A percentile compares a stretch with the other conserved stretches of the same genome.
Conservation (phyloP, 2,329 filamentous ascomycete genomes). For the Neopestalotiopsis rosae region DNA sequence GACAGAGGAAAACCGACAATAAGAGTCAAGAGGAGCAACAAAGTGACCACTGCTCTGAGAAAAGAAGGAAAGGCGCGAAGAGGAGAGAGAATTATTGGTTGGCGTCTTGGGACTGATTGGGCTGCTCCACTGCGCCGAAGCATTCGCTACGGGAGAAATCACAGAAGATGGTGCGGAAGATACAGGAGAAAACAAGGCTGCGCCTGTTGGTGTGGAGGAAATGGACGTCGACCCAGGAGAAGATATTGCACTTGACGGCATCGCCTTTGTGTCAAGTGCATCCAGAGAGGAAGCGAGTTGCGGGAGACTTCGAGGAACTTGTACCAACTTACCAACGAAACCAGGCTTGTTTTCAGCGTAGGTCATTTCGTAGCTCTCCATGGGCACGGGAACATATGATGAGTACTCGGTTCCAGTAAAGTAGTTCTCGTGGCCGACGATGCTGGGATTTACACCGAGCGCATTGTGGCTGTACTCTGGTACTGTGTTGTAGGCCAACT, state of each 20-base stretch:
- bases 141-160: slow-evolving; percentile 36
- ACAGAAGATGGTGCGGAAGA: slow-evolving; percentile 34
- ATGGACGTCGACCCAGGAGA: slow-evolving; percentile 33
- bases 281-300: slow-evolving; percentile 23
- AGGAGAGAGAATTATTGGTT: slow-evolving; percentile 26
- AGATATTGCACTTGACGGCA: slow-evolving; percentile 26
- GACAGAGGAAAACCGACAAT: slow-evolving; percentile 57
- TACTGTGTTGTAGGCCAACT: slow-evolving; percentile 52
- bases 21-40: slow-evolving; percentile 55
- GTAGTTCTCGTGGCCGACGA: slow-evolving; percentile 63
- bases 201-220: slow-evolving; percentile 34
- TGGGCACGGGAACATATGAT: slow-evolving; percentile 50
- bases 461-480: slow-evolving; percentile 62
- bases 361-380: slow-evolving; percentile 56
- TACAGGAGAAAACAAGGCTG: slow-evolving; percentile 36
- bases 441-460: slow-evolving; percentile 66
- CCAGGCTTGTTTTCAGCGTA: slow-evolving; percentile 53
- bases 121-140: slow-evolving; percentile 32
- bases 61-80: slow-evolving; percentile 49
- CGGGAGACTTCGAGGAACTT: slow-evolving; percentile 38
- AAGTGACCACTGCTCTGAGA: slow-evolving; percentile 59
- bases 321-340: slow-evolving; percentile 62
- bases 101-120: slow-evolving; percentile 30
- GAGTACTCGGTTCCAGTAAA: slow-evolving; percentile 60
- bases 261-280: slow-evolving; percentile 32